Evolutionary conservation across 352 stramenopile species (phyloP).

Genomic region (Thalassiosira mediterranea): DNA sequence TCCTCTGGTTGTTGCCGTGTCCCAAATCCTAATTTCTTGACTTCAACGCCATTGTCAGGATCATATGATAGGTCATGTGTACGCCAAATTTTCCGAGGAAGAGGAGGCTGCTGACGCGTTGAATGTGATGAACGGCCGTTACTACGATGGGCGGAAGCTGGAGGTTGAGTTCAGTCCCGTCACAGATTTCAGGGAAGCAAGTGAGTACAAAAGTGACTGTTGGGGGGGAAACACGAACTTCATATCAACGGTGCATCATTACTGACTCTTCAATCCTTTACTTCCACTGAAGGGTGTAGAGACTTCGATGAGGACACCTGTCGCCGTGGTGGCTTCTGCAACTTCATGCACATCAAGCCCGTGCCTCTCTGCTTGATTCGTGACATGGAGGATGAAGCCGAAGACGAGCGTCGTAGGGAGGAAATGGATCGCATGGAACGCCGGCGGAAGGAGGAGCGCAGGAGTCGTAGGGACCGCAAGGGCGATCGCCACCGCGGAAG

Average conservation of each 20-base stretch:
- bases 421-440: constrained; percentile 41
- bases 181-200: constrained; percentile 97
- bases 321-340: constrained; percentile 97
- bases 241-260: too few relatives aligned
- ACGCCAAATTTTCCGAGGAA: constrained; percentile 98
- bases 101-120: constrained; percentile 96
- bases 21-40: too few relatives aligned
- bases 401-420: constrained; percentile 58
- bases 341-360: constrained; percentile 98
- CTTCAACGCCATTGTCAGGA: too few relatives aligned
- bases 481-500: constrained; percentile 7
- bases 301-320: constrained; percentile 99
- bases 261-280: too few relatives aligned
- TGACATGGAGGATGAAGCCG: constrained; percentile 75
- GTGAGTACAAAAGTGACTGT: too few relatives aligned
- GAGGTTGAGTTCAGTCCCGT: constrained; percentile 98
- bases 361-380: constrained; percentile 73
- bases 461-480: constrained; percentile 11
- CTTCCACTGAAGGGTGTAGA: too few relatives aligned
- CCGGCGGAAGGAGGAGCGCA: constrained; percentile 24
- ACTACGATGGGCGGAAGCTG: constrained; percentile 95
- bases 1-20: too few relatives aligned
- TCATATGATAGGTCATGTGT: constrained; percentile 99
- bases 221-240: too few relatives aligned
- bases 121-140: constrained; percentile 95